Evolutionary conservation across 805 yeast genomes (phyloP).

Genomic region (Komagataella kurtzmanii): DNA sequence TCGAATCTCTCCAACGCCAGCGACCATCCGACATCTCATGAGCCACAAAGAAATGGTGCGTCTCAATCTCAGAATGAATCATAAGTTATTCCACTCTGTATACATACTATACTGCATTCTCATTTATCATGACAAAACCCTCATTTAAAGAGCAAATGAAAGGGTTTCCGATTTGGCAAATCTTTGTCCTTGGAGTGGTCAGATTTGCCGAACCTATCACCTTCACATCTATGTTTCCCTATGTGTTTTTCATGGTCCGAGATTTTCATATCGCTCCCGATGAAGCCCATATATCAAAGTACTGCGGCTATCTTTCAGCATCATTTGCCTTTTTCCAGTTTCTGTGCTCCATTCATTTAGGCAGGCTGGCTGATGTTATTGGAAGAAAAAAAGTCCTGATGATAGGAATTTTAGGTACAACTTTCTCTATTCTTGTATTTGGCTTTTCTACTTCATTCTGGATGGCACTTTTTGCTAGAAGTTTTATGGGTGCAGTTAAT

Average conservation of each 20-base stretch:
- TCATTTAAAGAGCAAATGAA: conserved; percentile 33
- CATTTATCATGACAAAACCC: neutral
- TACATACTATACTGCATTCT: neutral
- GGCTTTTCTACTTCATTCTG: conserved; percentile 41
- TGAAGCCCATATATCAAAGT: conserved; percentile 39
- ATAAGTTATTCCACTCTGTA: neutral
- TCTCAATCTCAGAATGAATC: neutral
- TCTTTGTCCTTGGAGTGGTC: conserved; percentile 24
- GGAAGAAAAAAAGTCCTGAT: conserved; percentile 45
- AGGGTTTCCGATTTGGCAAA: conserved; percentile 44
- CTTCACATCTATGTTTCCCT: conserved; percentile 52
- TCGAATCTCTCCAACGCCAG: neutral
- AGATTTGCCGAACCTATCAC: conserved; percentile 52
- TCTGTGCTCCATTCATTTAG: conserved; percentile 48
- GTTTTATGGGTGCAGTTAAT: conserved; percentile 41
- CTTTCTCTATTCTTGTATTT: conserved; percentile 29
- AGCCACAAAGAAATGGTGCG: neutral
- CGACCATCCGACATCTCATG: neutral
- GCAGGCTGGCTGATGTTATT: conserved; percentile 33
- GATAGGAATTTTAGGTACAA: conserved; percentile 39
- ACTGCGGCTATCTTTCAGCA: conserved; percentile 49
- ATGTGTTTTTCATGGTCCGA: conserved; percentile 48
- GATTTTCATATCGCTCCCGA: conserved; percentile 39
- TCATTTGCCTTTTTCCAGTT: conserved; percentile 52
- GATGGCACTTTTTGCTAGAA: conserved; percentile 39